phyloP scores from a whole-genome alignment of 225 moss, liverwort and hornwort species.

The Takakia lepidozioides region DNA sequence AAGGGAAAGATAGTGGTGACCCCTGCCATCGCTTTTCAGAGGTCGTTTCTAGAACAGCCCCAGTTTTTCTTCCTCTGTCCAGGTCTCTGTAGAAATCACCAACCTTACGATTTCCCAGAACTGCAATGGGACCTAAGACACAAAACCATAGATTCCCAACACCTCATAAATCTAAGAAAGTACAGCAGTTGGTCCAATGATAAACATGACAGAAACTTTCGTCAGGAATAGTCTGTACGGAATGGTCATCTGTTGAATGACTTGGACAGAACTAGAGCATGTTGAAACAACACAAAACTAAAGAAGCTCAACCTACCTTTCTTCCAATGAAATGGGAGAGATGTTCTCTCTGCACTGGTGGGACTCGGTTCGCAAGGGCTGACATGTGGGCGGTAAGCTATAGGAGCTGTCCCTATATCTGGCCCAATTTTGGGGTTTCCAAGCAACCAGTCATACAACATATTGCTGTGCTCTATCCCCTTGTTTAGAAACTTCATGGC shows the following conservation, averaged over 20 bases:
- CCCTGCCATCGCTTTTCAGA: conserved; percentile 4
- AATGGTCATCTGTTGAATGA: not conserved
- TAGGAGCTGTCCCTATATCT: conserved; percentile 2
- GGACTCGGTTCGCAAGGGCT: not conserved
- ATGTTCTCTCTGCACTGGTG: conserved; percentile 6
- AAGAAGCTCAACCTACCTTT: conserved; percentile 25
- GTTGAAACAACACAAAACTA: too few species aligned
- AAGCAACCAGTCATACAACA: conserved; percentile 4
- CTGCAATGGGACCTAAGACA: conserved; percentile 1
- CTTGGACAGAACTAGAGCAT: too few species aligned
- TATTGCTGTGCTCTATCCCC: conserved; percentile 1
- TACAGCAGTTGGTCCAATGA: not conserved
- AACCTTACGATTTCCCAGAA: not conserved
- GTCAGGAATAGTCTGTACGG: conserved; percentile 1
- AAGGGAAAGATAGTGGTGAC: conserved; percentile 5
- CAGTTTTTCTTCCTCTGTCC: conserved; percentile 2
- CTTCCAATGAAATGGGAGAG: conserved; percentile 9
- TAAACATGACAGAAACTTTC: conserved; percentile 1
- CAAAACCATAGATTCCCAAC: not conserved
- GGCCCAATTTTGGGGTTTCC: conserved; percentile 1
- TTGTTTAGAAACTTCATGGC: conserved; percentile 23
- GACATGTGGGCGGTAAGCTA: not conserved
- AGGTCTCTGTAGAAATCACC: conserved; percentile 5
- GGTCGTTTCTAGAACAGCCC: not conserved
- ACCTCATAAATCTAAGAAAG: too few species aligned